These are phyloP conservation scores for Blepharisma undulans DNA, from an alignment of 169 alveolate genomes.

Conservation along the genomic window DNA sequence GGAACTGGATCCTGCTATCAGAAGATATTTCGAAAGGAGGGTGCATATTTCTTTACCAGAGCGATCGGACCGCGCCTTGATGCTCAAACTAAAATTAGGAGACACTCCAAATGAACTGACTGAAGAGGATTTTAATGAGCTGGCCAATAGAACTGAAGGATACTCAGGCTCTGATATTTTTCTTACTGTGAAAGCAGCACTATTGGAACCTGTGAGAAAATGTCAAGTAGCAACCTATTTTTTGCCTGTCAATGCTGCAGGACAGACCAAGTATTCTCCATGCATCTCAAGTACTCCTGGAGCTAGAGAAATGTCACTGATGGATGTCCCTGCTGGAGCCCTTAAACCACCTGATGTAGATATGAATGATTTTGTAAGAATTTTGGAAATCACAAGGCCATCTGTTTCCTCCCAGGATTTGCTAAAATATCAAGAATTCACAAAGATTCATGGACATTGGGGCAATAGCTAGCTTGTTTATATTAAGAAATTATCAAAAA, in stretches of 20 bases:
- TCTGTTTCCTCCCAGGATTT: slow-evolving; percentile 70
- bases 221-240: slow-evolving; percentile 87
- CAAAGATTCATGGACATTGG: slow-evolving; percentile 76
- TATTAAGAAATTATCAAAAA: neutral
- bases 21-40: slow-evolving; percentile 97
- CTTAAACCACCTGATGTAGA: slow-evolving; percentile 66
- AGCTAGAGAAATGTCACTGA: slow-evolving; percentile 59
- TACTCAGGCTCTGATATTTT: slow-evolving; percentile 92
- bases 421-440: slow-evolving; percentile 63
- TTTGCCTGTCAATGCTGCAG: slow-evolving; percentile 72
- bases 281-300: slow-evolving; percentile 70
- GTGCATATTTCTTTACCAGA: slow-evolving; percentile 99
- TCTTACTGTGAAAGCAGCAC: slow-evolving; percentile 89
- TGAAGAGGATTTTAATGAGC: slow-evolving; percentile 63
- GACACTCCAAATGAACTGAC: slow-evolving; percentile 79
- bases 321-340: slow-evolving; percentile 57
- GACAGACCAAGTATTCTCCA: slow-evolving; percentile 58
- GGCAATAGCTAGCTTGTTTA: slow-evolving; percentile 20
- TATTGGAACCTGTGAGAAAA: slow-evolving; percentile 90
- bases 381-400: slow-evolving; percentile 64
- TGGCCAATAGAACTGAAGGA: slow-evolving; percentile 85
- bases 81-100: slow-evolving; percentile 78
- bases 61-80: slow-evolving; percentile 86
- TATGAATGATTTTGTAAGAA: slow-evolving; percentile 64
- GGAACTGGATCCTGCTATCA: slow-evolving; percentile 98